Evolutionary conservation across 148 eudicot genomes (phyloP), one percentile per base, ranked within the genome.

Genomic region (Diospyros lotus): DNA sequence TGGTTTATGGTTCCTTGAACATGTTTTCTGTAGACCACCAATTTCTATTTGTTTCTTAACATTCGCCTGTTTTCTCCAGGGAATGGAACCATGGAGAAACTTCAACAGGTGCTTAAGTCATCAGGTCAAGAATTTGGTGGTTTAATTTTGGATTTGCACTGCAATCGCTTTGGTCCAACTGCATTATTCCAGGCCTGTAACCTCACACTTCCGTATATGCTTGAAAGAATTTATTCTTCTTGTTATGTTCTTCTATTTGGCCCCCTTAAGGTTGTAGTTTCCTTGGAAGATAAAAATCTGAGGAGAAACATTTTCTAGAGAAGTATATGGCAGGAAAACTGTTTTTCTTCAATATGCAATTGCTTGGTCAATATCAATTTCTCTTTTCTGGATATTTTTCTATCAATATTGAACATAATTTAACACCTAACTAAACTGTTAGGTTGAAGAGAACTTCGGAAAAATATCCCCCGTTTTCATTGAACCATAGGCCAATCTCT

Each of bases 151-250:
- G 94, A 96, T 86, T 80, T 96, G 84, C 99, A 96, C 74, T 72
- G 76, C 80, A 96, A 96, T 85, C 80, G 82, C 73, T 92, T 96
- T 80, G 98, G 99, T 74, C 93, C 97, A 42, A 82, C 94, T 74
- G 85, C 98, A 61, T 85, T 96, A 46, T 88, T 89, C 71, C 96
- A 93, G 91, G 99, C 91, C 52, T 76, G 61, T 73, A 48, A 69
- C 64, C 69, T 17, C 9, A 64, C 65, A 10, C 64, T 41, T 45
- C 56, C 54, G 13, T 41, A 11, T 4, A 13, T n/a, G 50, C 44
- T 50, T 40, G 9, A 13, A 40, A 59, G 59, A 2, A n/a, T 42
- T 14, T 9, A 40, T 58, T 55, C 38, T 50, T 18, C 4, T 40
- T 3, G 63, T 54, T 71, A 28, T 28, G 1, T 46, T 2, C 65